Evolutionary conservation across 2,329 filamentous ascomycete genomes (phyloP), one percentile per base, ranked within the genome.

Genomic region (Monosporascus cannonballus): DNA sequence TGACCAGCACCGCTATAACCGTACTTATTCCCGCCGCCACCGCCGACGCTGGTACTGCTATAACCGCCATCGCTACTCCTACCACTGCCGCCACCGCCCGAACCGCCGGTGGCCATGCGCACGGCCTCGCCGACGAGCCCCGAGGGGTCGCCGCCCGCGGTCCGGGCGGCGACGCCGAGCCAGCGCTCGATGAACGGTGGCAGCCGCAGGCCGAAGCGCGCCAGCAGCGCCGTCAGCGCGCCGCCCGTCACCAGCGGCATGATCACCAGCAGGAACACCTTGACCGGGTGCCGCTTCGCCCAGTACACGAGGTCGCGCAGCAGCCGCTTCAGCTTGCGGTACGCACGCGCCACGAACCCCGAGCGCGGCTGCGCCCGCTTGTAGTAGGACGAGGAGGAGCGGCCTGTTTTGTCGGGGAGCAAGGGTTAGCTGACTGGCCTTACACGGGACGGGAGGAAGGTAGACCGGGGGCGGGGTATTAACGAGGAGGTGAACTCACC

Each of bases 241-340:
- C 93, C 93, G 49, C 90, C 90, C 1, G 87, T 91, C 63, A 96
- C 75, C 53, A 97, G 78, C 9, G 93, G 93, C 80, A 96, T 84
- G 63, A 96, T 80, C 57, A 96, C 86, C 56, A 91, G 81, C 76
- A 89, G 78, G 75, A 96, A 89, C 47, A 96, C 89, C 73, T 95
- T 95, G 66, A 90, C 73, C 0, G 92, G 93, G 73, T 96, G 87
- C 38, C 84, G 80, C 67, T 89, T 87, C 63, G 89, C 87, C 73
- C 93, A 96, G 68, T 86, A 82, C 68, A 87, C 77, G 8, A 96
- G 83, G 67, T 96, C 86, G 64, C 87, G 87, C 53, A 96, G 74
- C 56, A 96, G 81, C 44, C 87, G 84, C 66, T 86, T 87, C 55
- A 96, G 81, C 64, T 90, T 86, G 69, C 83, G 81, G 69, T 90